Conservation (phyloP, 106 monocot species). For the Allium cepa region DNA sequence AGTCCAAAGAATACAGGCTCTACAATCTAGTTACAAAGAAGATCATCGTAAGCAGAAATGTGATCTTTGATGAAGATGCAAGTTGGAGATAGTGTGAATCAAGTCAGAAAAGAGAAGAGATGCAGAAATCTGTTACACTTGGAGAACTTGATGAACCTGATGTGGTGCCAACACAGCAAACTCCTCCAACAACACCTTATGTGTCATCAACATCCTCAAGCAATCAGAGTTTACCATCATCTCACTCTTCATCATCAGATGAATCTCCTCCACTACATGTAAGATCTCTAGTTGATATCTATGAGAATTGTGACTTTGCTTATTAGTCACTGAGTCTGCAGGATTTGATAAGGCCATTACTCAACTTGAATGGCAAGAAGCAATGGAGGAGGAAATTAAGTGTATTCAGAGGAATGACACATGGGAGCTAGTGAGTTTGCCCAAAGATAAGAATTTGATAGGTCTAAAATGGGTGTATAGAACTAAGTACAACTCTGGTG, state of each 20-base stretch:
- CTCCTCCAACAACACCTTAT: background rate
- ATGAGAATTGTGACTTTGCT: conserved; percentile 3
- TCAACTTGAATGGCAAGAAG: background rate
- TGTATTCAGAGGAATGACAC: conserved; percentile 1
- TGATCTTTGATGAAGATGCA: conserved; percentile 5
- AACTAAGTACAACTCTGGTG: conserved; percentile 3
- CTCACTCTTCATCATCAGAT: background rate
- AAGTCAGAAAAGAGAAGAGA: too few species aligned
- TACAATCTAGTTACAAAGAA: conserved; percentile 3
- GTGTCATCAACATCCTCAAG: conserved; percentile 3
- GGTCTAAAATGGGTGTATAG: background rate
- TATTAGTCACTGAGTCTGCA: background rate
- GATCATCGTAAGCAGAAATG: background rate
- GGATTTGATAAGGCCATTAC: background rate
- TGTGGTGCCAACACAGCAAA: too few species aligned
- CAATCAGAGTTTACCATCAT: background rate
- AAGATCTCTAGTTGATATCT: background rate
- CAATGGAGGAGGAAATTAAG: conserved; percentile 2
- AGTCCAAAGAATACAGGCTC: background rate
- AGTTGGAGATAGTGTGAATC: too few species aligned
- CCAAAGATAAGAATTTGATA: background rate
- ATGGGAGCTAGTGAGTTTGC: background rate
- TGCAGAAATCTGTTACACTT: too few species aligned
- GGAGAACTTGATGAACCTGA: too few species aligned
- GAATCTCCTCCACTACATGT: background rate